Evolutionary conservation across 2,329 filamentous ascomycete species (phyloP).

Genomic region (Aspergillus cejpii): DNA sequence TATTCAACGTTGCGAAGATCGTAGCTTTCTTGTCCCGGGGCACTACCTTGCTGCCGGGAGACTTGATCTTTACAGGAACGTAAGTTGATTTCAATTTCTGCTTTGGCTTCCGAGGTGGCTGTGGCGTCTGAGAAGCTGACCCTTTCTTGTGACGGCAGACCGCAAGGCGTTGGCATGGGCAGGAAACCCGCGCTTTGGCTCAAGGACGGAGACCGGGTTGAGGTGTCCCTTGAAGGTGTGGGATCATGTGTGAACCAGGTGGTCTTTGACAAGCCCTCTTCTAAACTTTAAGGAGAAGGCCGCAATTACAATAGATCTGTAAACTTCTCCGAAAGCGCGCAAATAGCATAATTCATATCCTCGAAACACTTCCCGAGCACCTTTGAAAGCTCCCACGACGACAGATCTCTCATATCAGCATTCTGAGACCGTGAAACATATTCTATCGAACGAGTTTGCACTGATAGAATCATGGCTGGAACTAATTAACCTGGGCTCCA

Average conservation of each 20-base stretch:
- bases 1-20: conserved; percentile 43
- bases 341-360: background rate
- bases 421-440: background rate
- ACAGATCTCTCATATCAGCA: background rate
- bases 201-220: conserved; percentile 62
- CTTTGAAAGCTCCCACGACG: background rate
- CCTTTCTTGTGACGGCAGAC: conserved; percentile 38
- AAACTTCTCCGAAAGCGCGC: background rate
- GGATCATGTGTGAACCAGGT: conserved; percentile 49
- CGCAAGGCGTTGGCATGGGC: conserved; percentile 65
- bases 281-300: conserved; percentile 30
- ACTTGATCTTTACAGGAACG: conserved; percentile 42
- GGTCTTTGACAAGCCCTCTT: conserved; percentile 36
- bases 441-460: conserved; percentile 6
- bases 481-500: conserved; percentile 65
- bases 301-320: background rate
- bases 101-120: conserved; percentile 29
- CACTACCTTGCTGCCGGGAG: conserved; percentile 37
- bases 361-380: background rate
- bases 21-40: conserved; percentile 44
- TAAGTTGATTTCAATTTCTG: conserved; percentile 26
- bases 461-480: conserved; percentile 30
- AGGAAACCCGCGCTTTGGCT: conserved; percentile 61
- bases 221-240: conserved; percentile 61
- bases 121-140: background rate